Evolutionary conservation across 768 basidiomycete species (phyloP), one percentile per base, ranked within the genome.

Genomic region (Hygrophorus pudorinus): DNA sequence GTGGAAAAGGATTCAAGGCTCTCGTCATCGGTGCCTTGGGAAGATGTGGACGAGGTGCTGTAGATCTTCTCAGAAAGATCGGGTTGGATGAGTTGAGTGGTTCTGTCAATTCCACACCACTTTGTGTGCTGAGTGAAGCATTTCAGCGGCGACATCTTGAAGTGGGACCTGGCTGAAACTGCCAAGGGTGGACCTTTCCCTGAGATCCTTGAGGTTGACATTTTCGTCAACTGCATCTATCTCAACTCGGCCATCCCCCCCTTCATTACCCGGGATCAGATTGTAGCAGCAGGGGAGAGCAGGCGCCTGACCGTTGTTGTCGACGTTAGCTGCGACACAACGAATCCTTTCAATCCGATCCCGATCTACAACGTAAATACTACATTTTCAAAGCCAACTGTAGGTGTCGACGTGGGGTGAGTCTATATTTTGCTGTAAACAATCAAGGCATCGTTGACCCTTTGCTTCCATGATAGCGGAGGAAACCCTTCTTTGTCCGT

Each of bases 171-270:
- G 72, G 85, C 72, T 2, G 96, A 99, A 68, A 99, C 96, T 5
- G 85, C 84, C 55, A 93, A 91, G 67, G 93, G 93, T 24, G 96
- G 96, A 2, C 96, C 96, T 0, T 98, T 97, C 71, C 63, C 76
- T 37, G 94, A 98, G 68, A 90, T 99, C 48, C 75, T 98, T 21
- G 89, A 90, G 50, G 94, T 91, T 50, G 94, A 99, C 66, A 80
- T 99, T 55, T 97, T 99, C 57, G 79, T 98, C 73, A 99, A 99
- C 70, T 98, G 96, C 74, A 99, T 99, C 62, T 98, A 98, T 64
- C 81, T 99, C 41, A 81, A 79, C n/a, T 77, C 81, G 13, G 60
- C 71, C 48, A 91, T 94, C 44, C 89, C 90, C 0, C 67, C 80
- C n/a, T 98, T 97, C 62, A 48, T 96, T 38, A 80, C 80, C 3